These are phyloP conservation scores for Fusarium liriodendri DNA, from an alignment of 2,329 filamentous ascomycete genomes.

Conservation along the genomic window DNA sequence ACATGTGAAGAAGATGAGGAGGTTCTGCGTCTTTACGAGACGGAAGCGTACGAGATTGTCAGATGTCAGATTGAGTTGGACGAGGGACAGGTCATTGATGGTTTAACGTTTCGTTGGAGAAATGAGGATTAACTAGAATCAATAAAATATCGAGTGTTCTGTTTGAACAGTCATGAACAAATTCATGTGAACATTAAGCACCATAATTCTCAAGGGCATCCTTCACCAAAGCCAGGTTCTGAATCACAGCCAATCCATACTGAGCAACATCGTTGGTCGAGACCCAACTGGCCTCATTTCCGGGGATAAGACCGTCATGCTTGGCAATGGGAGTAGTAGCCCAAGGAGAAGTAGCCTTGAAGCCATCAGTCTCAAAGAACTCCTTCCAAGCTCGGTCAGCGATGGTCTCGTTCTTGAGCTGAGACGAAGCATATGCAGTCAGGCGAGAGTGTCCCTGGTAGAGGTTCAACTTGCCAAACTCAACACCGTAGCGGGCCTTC, in stretches of 20 bases:
- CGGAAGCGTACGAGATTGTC: constrained; percentile 1
- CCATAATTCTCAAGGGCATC: constrained; percentile 28
- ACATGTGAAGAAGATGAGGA: not conserved
- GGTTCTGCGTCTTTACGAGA: constrained; percentile 2
- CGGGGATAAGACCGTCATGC: constrained; percentile 56
- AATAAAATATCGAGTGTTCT: not conserved
- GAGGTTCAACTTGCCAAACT: constrained; percentile 60
- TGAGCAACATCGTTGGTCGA: constrained; percentile 67
- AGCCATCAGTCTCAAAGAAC: constrained; percentile 62
- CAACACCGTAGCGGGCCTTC: constrained; percentile 61
- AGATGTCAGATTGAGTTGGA: constrained; percentile 3
- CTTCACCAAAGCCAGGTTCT: constrained; percentile 59
- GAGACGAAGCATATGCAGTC: constrained; percentile 63
- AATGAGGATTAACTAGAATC: not conserved
- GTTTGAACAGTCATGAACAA: not conserved
- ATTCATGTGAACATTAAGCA: not conserved
- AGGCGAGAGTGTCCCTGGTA: constrained; percentile 69
- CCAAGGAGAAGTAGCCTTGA: constrained; percentile 52
- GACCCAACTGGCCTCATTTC: constrained; percentile 68
- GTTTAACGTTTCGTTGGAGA: constrained; percentile 7
- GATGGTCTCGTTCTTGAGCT: constrained; percentile 57
- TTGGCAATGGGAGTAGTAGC: constrained; percentile 53
- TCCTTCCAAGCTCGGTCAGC: constrained; percentile 65
- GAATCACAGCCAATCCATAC: constrained; percentile 68
- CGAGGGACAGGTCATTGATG: not conserved